Percentiles rank a stretch among this genome's conserved stretches.
phyloP scores from a whole-genome alignment of 2,329 filamentous ascomycete genomes.

The Stachybotrys echinatus region DNA sequence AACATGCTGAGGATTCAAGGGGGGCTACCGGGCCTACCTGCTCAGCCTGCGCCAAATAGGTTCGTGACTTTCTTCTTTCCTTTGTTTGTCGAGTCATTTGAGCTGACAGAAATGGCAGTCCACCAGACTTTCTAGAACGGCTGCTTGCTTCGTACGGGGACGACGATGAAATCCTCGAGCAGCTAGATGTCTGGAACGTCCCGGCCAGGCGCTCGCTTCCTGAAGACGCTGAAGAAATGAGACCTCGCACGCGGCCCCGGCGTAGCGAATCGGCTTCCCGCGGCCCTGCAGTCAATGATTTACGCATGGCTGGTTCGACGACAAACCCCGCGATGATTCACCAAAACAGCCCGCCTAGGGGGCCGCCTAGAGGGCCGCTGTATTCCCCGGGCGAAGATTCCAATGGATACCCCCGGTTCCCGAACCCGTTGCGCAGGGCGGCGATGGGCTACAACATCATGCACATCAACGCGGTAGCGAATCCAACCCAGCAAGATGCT shows the following conservation, averaged over 20 bases:
- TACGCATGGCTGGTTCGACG: no score
- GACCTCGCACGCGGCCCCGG: background rate
- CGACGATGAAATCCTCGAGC: background rate
- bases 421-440: background rate
- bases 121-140: background rate
- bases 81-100: no score
- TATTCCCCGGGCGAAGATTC: no score
- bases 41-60: no score
- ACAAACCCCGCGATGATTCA: background rate
- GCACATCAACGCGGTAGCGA: background rate
- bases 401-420: background rate
- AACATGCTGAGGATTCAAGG: conserved; percentile 22
- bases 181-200: background rate
- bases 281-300: background rate
- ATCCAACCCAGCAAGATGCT: background rate
- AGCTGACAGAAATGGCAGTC: background rate
- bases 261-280: background rate
- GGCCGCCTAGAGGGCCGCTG: no score
- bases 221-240: background rate
- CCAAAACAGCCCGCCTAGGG: background rate
- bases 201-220: background rate
- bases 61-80: no score
- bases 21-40: conserved; percentile 9
- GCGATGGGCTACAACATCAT: background rate
- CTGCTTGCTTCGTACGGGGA: background rate